These are phyloP conservation scores for Coemansia sp. DNA, from an alignment of 192 early-diverging fungal species.

Conservation along the genomic window DNA sequence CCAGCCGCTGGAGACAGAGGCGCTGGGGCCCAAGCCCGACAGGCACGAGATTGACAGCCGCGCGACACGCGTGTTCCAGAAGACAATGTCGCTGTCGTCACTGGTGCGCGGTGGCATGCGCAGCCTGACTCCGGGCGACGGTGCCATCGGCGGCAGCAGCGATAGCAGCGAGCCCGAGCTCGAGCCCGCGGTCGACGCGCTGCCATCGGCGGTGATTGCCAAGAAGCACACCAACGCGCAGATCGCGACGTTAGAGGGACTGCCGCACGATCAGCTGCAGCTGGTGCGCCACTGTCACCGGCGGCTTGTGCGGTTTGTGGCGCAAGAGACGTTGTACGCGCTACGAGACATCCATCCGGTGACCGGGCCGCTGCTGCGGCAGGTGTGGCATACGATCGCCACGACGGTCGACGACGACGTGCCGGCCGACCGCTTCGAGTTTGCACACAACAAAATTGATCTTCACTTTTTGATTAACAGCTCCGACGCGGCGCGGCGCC, in stretches of 20 bases:
- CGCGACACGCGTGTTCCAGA: slow-evolving; percentile 38
- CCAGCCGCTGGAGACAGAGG: neutral
- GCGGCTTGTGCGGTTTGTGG: slow-evolving; percentile 47
- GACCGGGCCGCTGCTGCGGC: slow-evolving; percentile 41
- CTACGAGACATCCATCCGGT: slow-evolving; percentile 48
- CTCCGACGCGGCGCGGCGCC: slow-evolving; percentile 24
- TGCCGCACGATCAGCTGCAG: slow-evolving; percentile 50
- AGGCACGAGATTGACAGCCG: slow-evolving; percentile 34
- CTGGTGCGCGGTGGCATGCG: slow-evolving; percentile 23
- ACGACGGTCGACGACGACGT: slow-evolving; percentile 53
- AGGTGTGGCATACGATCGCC: slow-evolving; percentile 56
- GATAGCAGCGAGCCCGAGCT: too few relatives aligned
- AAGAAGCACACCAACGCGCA: slow-evolving; percentile 44
- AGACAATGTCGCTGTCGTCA: slow-evolving; percentile 53
- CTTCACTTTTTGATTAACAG: slow-evolving; percentile 38
- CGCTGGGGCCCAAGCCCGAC: slow-evolving; percentile 33
- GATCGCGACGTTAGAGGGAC: slow-evolving; percentile 41
- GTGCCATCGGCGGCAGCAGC: neutral
- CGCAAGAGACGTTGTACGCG: slow-evolving; percentile 50
- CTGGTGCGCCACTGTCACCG: slow-evolving; percentile 48
- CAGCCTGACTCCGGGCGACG: slow-evolving; percentile 1
- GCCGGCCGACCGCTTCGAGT: slow-evolving; percentile 41
- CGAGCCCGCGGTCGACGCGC: slow-evolving; percentile 3
- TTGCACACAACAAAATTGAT: slow-evolving; percentile 46
- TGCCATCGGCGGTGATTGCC: slow-evolving; percentile 29